Conservation (phyloP, 2,329 filamentous ascomycete genomes). For the Iodosphaeria phyllophila region DNA sequence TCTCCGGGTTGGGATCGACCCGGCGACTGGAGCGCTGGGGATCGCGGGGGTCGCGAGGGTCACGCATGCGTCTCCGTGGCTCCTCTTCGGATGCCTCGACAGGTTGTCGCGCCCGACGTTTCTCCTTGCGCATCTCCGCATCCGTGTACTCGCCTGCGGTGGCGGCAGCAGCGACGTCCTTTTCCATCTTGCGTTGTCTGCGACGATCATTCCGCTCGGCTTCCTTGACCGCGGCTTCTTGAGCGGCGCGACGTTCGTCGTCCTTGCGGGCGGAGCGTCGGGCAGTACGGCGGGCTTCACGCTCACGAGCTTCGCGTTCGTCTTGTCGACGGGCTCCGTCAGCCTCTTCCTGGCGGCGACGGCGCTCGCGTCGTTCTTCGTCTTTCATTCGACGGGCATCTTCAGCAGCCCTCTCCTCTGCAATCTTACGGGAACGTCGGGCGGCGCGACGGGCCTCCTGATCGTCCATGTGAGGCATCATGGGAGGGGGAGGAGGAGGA, state of each 20-base stretch:
- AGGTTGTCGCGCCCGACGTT: conserved; percentile 24
- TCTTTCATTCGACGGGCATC: conserved; percentile 38
- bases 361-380: conserved; percentile 34
- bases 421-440: conserved; percentile 37
- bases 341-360: conserved; percentile 36
- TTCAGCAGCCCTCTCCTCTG: conserved; percentile 31
- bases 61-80: conserved; percentile 32
- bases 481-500: no score
- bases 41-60: no score
- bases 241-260: conserved; percentile 29
- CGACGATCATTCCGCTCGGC: conserved; percentile 21
- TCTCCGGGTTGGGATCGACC: no score
- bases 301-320: no score
- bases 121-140: conserved; percentile 27
- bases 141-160: conserved; percentile 25
- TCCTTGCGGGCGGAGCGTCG: conserved; percentile 26
- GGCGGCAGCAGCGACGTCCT: conserved; percentile 22
- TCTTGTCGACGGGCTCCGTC: conserved; percentile 32
- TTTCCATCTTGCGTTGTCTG: conserved; percentile 16
- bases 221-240: conserved; percentile 21
- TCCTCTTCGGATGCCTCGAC: conserved; percentile 30
- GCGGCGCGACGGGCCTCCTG: conserved; percentile 43
- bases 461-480: no score
- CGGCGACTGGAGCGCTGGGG: no score
- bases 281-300: conserved; percentile 37